Base-by-base conservation (phyloP, 805 yeast genomes). In the Suhomyces kilbournensis region DNA sequence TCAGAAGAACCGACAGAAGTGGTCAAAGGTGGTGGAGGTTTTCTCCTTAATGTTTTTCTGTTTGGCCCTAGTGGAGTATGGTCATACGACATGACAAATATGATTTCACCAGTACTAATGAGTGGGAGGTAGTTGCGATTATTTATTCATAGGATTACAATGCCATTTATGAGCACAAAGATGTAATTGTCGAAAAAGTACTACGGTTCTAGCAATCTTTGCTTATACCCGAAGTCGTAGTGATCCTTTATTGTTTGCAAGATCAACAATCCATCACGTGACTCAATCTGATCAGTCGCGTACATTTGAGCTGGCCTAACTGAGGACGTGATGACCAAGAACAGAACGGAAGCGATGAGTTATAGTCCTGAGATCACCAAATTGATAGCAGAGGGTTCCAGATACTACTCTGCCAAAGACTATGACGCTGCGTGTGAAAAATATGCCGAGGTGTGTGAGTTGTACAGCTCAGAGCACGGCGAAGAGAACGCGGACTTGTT, bases 401-500 rank as follows among this genome's bases (percentile, higher is more conserved):
- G 81, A 60, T 74, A 79, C 1, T 85, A 81, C 63, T 88, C 91
- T 0, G 72, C 77, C 14, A 85, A 83, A 61, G 77, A 85, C 44
- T 89, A 74, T 63, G 92, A 85, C 30, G 63, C 67, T n/a, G 90
- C 96, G 0, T 83, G 82, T 1, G 87, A 83, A 53, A 71, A 74
- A 50, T 88, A 86, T 57, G 91, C 89, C 0, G 82, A 83, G 51
- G 91, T 94, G 0, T 90, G 96, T 64, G 86, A 80, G 53, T 55
- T 66, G 43, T 77, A 70, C 57, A 78, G 82, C 47, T 70, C 70
- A 10, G 75, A 75, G 39, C 70, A 77, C 20, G 74, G 78, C 12
- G 83, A 81, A n/a, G 79, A 80, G 44, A 96, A 90, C 56, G 86
- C 94, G 4, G 88, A 88, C 55, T 75, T 90, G 58, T 72, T 91